These are phyloP conservation scores for Amyloporia xantha DNA, from an alignment of 768 basidiomycete genomes.

Conservation along the genomic window DNA sequence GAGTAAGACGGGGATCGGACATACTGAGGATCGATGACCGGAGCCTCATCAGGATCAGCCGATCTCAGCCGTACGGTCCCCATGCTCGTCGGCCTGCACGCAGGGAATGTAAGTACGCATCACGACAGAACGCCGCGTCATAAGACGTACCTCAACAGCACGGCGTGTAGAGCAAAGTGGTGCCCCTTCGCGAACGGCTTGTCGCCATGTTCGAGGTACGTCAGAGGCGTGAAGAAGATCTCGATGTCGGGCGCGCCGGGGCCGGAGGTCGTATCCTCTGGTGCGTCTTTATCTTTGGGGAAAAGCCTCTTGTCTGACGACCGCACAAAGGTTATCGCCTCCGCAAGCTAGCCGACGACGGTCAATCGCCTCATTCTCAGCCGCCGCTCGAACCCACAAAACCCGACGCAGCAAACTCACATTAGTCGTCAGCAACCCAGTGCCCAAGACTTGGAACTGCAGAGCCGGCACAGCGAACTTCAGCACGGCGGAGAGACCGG, in stretches of 20 bases:
- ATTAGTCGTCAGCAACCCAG: conserved; percentile 48
- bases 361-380: no score
- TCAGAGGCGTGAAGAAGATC: conserved; percentile 23
- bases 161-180: conserved; percentile 20
- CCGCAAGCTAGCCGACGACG: conserved; percentile 20
- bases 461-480: conserved; percentile 13
- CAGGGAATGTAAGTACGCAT: no score
- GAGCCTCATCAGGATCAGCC: conserved; percentile 32
- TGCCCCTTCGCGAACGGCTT: conserved; percentile 6
- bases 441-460: conserved; percentile 38
- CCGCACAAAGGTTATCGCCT: conserved; percentile 49
- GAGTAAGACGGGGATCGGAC: conserved; percentile 5
- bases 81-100: conserved; percentile 39
- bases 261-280: conserved; percentile 27
- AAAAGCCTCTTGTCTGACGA: conserved; percentile 42
- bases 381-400: no score
- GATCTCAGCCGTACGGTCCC: conserved; percentile 36
- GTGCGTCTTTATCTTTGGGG: conserved; percentile 16
- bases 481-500: neutral
- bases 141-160: conserved; percentile 27
- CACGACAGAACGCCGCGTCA: no score
- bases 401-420: no score
- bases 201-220: conserved; percentile 15
- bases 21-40: conserved; percentile 39
- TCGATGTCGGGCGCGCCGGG: conserved; percentile 30